Evolutionary conservation across 345 rosid genomes (phyloP), one percentile per base, ranked within the genome.

Genomic region (Orychophragmus violaceus): DNA sequence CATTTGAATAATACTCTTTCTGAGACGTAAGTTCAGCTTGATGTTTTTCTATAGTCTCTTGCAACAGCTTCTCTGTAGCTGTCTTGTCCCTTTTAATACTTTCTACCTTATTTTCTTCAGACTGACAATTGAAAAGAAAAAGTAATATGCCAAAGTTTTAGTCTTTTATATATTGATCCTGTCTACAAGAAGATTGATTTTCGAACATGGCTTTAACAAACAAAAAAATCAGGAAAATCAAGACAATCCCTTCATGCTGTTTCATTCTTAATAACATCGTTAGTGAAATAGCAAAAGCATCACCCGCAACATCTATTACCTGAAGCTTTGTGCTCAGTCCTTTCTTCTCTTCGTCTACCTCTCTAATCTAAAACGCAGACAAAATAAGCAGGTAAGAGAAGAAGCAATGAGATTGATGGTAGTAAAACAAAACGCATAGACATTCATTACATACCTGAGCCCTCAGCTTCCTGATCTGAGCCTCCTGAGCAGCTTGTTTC

Each of bases 281-380:
- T 41, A 23, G 61, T 8, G 6, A 58, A 66, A 51, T 42, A 36
- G 24, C n/a, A 54, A 23, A 51, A 51, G 64, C 52, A 33, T 44
- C 19, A 5, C 21, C 61, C 32, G 13, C 32, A 27, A 64, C 62
- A 70, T 72, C 69, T 77, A 76, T 78, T 82, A 91, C 99, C 95
- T 87, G 99, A 83, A 95, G 94, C 77, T 89, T 95, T 70, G 96
- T 82, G 67, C 62, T 76, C 80, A 95, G 74, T 69, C 96, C 94
- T 84, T 87, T 89, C 89, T 91, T 95, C 82, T 95, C 99, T 78
- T 95, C 99, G 78, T 95, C 99, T 57, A 81, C 78, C 79, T 91
- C 99, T 77, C 98, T 82, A 63, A 87, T 85, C 98, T 95, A 82
- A 78, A 24, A 73, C 72, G 19, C 77, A 75, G 41, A 56, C 67